Percentiles rank a stretch among this genome's conserved stretches.
These are phyloP conservation scores for Persicaria tinctoria DNA, from an alignment of 148 eudicot genomes.

Conservation along the genomic window DNA sequence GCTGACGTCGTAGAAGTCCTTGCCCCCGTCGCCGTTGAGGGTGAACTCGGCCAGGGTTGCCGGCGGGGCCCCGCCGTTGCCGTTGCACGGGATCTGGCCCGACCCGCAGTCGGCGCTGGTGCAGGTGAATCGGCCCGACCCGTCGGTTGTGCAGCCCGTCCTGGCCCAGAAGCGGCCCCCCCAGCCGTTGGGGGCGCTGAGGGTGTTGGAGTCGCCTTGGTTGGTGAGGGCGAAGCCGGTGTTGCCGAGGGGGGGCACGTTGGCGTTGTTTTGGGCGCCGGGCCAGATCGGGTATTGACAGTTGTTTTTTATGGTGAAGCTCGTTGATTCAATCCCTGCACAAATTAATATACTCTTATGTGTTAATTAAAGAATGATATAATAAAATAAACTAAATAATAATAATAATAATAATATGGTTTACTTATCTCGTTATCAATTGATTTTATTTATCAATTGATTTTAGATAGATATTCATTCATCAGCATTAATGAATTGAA, in stretches of 20 bases:
- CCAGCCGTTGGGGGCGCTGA: constrained; percentile 29
- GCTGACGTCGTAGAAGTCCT: constrained; percentile 59
- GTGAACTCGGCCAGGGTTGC: constrained; percentile 11
- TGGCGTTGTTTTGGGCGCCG: constrained; percentile 29
- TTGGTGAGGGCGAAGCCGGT: constrained; percentile 32
- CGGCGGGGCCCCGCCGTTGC: constrained; percentile 1
- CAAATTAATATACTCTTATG: no score
- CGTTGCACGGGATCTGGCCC: background rate
- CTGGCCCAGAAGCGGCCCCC: constrained; percentile 31
- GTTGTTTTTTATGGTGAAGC: constrained; percentile 31
- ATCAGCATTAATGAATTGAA: no score
- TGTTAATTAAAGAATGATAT: no score
- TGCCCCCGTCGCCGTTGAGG: constrained; percentile 11
- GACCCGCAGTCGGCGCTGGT: constrained; percentile 4
- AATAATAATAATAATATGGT: no score
- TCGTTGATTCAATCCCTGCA: constrained; percentile 30
- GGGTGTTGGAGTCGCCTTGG: constrained; percentile 12
- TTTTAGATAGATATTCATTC: no score
- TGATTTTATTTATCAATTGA: no score
- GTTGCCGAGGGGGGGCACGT: constrained; percentile 17
- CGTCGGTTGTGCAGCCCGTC: background rate
- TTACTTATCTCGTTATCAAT: no score
- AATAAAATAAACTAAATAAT: no score
- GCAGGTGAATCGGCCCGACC: constrained; percentile 1
- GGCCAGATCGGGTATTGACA: constrained; percentile 51